Base-by-base conservation (phyloP, 352 stramenopile genomes). In the Globisporangium solare region DNA sequence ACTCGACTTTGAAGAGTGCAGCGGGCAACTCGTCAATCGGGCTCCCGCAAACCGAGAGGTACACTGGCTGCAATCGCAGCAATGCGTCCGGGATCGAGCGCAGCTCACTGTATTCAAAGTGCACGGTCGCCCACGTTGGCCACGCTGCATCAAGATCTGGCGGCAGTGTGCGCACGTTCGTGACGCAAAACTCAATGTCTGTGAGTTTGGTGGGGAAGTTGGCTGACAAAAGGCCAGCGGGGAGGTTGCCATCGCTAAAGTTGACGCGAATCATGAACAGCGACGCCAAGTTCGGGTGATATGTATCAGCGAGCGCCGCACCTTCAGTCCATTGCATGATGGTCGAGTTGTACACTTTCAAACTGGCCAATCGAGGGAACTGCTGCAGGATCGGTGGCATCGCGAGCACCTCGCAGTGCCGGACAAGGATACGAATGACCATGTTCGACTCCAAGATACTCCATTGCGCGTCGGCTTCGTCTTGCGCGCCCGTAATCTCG, bases 331-430 rank as follows among this genome's bases (percentile, higher is more conserved):
- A 78, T 2, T 49, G 32, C 0, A 22, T 18, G 10, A 75, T 69
- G 0, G 70, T 73, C 18, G 70, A 67, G 37, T 75, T 78, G 47
- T 78, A 78, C 3, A 75, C 47, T 43, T 79, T 75, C 4, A 76
- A 41, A 14, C 47, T 62, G 7, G 18, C 49, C 1, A 62, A 22
- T n/a, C 45, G 10, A 20, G 54, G 49, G 22, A 79, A 79, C 5
- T 67, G 51, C 0, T 51, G 45, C 6, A 79, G 35, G 12, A 53
- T 43, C 0, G 59, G 41, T 0, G 67, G 64, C 20, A 76, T 47
- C n/a, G 63, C 37, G 1, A 79, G 42, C 11, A 7, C 13, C 6
- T 59, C 47, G 6, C 70, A 79, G 37, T 75, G 70, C 0, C 64
- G 64, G 40, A 79, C 63, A 4, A 60, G 27, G 1, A 79, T 13